Base-by-base conservation (phyloP, 129 eudicot species). In the Flaveria linearis region DNA sequence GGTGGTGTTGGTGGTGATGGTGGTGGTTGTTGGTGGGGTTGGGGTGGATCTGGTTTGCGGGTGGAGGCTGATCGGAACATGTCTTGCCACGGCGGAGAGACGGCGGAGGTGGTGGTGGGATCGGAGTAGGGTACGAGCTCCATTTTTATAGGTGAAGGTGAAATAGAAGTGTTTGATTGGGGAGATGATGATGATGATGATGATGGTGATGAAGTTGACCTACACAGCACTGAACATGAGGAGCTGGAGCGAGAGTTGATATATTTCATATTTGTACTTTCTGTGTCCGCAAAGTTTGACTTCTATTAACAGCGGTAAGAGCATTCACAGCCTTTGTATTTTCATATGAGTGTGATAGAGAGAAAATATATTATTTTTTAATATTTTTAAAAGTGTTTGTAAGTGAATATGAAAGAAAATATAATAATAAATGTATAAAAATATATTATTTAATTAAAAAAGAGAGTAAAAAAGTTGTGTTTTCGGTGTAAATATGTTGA, bases 21-120 rank as follows among this genome's bases (percentile, higher is more conserved):
- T 69, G 47, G 22, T 65, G 7, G 26, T 28, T 52, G 72, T 73
- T 25, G 72, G 50, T 67, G 66, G 20, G 2, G 82, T 51, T 80
- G 70, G 9, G 83, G 15, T 47, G 84, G 73, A 50, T 78, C 83
- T 42, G 99, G 96, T 80, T 87, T 86, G 16, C 86, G 66, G 65
- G 78, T 49, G 46, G 98, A 93, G 39, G 96, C 98, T 53, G 98
- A 87, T 81, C 98, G 89, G 88, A 88, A 90, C 98, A 93, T 93
- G 68, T 93, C 98, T 87, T 90, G 92, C 97, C 97, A 93, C 11
- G 97, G 86, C 2, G 91, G 93, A 14, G 82, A 74, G 25, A 73
- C 20, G 62, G 85, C 2, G 82, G 69, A 52, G 15, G 80, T 66
- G 36, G 84, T 66, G 36, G 82, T 80, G 36, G 95, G 84, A 76